Evolutionary conservation across 2,329 filamentous ascomycete species (phyloP).

Genomic region (Sphaerulina musiva): DNA sequence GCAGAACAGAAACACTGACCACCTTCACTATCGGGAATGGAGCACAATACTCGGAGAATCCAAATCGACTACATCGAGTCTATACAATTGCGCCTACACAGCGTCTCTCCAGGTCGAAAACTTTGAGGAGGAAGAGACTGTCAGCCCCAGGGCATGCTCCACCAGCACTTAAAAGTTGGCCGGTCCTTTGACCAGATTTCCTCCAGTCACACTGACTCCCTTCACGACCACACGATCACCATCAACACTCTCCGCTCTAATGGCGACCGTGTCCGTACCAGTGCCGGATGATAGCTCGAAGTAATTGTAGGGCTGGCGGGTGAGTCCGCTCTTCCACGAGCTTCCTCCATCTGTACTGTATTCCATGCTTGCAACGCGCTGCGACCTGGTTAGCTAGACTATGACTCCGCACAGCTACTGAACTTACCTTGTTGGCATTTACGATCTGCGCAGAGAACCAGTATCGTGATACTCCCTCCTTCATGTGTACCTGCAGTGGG

Average conservation of each 20-base stretch:
- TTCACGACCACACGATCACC: constrained; percentile 50
- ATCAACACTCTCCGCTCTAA: constrained; percentile 50
- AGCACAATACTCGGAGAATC: no score
- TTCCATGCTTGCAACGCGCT: constrained; percentile 17
- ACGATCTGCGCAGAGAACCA: constrained; percentile 61
- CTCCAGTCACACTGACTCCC: constrained; percentile 42
- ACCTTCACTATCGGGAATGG: no score
- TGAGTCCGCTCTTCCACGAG: constrained; percentile 18
- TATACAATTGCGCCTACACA: no score
- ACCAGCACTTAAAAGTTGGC: constrained; percentile 27
- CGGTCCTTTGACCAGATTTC: constrained; percentile 26
- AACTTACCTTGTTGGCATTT: constrained; percentile 47
- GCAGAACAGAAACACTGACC: no score
- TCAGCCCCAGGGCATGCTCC: no score
- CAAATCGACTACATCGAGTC: no score
- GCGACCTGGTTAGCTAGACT: neutral
- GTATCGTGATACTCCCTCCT: constrained; percentile 46
- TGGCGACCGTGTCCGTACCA: constrained; percentile 48
- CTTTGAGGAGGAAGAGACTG: no score
- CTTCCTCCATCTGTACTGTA: constrained; percentile 19
- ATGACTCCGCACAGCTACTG: no score
- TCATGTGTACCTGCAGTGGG: constrained; percentile 48
- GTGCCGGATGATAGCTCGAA: constrained; percentile 56
- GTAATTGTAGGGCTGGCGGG: constrained; percentile 41
- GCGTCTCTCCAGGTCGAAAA: no score